Percentiles rank a stretch among this genome's conserved stretches.
These are phyloP conservation scores for Candida silvicultrix DNA, from an alignment of 805 yeast species.

Conservation along the genomic window DNA sequence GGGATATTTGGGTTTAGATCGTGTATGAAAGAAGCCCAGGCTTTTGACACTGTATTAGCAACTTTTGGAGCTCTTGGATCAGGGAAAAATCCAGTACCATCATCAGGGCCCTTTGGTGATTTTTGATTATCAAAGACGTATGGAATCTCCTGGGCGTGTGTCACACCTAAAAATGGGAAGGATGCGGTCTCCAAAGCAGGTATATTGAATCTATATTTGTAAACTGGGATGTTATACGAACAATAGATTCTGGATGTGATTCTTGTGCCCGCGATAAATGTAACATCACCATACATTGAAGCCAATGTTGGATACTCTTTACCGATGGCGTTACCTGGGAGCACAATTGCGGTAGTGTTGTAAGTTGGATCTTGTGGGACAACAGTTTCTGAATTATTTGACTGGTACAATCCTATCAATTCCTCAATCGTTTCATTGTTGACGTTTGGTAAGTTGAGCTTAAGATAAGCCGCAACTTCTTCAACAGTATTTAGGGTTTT, in stretches of 20 bases:
- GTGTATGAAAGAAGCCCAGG: neutral
- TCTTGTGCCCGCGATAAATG: slow-evolving; percentile 10
- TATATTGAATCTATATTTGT: slow-evolving; percentile 6
- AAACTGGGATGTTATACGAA: slow-evolving; percentile 3
- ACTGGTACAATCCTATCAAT: neutral
- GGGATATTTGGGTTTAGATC: neutral
- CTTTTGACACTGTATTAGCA: neutral
- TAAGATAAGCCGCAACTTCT: neutral
- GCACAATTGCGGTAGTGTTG: slow-evolving; percentile 1
- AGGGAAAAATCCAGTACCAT: neutral
- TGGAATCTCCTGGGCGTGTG: slow-evolving; percentile 5
- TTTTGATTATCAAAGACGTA: slow-evolving; percentile 6
- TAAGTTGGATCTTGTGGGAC: slow-evolving; percentile 11
- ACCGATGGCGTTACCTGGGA: slow-evolving; percentile 1
- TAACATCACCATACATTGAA: slow-evolving; percentile 7
- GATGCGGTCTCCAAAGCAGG: neutral
- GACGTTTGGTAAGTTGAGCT: neutral
- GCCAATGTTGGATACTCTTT: slow-evolving; percentile 1
- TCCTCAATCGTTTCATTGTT: slow-evolving; percentile 7
- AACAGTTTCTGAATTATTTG: neutral
- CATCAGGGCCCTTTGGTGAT: neutral
- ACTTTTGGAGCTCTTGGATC: neutral
- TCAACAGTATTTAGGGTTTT: slow-evolving; percentile 1
- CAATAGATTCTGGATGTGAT: slow-evolving; percentile 4
- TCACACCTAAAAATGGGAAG: neutral